These are phyloP conservation scores for Cyclaneusma minus DNA, from an alignment of 2,329 filamentous ascomycete genomes.

Conservation along the genomic window DNA sequence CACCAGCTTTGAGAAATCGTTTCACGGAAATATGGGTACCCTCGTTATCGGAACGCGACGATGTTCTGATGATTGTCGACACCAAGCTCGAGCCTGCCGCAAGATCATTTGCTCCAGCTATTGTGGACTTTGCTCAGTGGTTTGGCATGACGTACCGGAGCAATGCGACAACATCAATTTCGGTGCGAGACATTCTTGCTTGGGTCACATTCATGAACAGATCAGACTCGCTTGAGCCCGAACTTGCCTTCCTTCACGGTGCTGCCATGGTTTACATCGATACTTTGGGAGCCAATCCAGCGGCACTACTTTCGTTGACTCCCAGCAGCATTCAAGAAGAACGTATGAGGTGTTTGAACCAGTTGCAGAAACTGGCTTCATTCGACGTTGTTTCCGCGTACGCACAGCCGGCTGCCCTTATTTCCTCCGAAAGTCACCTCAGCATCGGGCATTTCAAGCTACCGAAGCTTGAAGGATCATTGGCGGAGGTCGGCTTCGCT, in stretches of 20 bases:
- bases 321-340: slow-evolving; percentile 55
- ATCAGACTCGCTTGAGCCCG: slow-evolving; percentile 23
- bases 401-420: slow-evolving; percentile 41
- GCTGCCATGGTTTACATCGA: slow-evolving; percentile 94
- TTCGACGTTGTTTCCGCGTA: slow-evolving; percentile 52
- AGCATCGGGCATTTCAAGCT: slow-evolving; percentile 64
- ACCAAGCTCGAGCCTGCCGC: slow-evolving; percentile 50
- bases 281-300: slow-evolving; percentile 86
- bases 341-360: slow-evolving; percentile 54
- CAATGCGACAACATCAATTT: slow-evolving; percentile 60
- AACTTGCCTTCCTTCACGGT: slow-evolving; percentile 56
- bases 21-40: slow-evolving; percentile 99
- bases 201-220: slow-evolving; percentile 89
- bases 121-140: slow-evolving; percentile 85
- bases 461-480: slow-evolving; percentile 30
- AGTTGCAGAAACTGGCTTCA: slow-evolving; percentile 52
- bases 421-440: slow-evolving; percentile 35
- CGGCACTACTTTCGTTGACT: slow-evolving; percentile 64
- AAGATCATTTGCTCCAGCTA: slow-evolving; percentile 43
- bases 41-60: slow-evolving; percentile 65
- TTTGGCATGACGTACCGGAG: slow-evolving; percentile 74
- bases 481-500: slow-evolving; percentile 48
- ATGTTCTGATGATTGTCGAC: slow-evolving; percentile 74
- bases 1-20: slow-evolving; percentile 83
- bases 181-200: slow-evolving; percentile 78